Evolutionary conservation across 2,329 filamentous ascomycete species (phyloP), one percentile per base, ranked within the genome.

Genomic region (Waltergamsia citrina): DNA sequence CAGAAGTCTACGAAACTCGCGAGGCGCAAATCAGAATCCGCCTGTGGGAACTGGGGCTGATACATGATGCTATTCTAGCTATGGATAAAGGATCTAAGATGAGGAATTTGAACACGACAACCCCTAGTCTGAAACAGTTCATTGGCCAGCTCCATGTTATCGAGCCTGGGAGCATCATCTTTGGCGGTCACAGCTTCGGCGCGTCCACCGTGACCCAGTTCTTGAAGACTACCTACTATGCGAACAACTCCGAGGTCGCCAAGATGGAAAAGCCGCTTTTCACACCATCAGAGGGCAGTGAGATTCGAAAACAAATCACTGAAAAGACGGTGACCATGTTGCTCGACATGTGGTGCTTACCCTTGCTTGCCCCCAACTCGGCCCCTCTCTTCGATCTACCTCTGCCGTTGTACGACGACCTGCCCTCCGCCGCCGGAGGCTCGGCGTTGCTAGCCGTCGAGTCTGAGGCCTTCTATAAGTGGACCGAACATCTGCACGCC

Each of bases 121-220:
- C 56, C 0, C 49, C 56, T 0, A 53, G 74, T 4, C 60, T 90
- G 1, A 53, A 59, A 9, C 69, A 72, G 48, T 81, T 93, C 39
- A 54, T 63, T 18, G 60, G 63, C n/a, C 62, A 60, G 35, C 66
- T 92, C 30, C 70, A 84, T 41, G 69, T 93, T 4, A 74, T 79
- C 38, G 66, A 71, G 7, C 83, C 84, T 0, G 85, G 85, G 2
- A 74, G 70, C 34, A 76, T 93, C 29, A 72, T 79, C 27, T 90
- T 84, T 51, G 74, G 73, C 1, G 86, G 86, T 4, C 86, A 94
- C 54, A 86, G 80, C 14, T 93, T 93, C 43, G 86, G 86, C 16
- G 81, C 78, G 2, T 72, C 83, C 1, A 85, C 82, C 1, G 65
- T 75, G 15, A 69, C 82, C 3, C 86, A 93, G 50, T 72, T 93